phyloP scores from a whole-genome alignment of 257 asterid genomes.

The Solanum tacnaense region DNA sequence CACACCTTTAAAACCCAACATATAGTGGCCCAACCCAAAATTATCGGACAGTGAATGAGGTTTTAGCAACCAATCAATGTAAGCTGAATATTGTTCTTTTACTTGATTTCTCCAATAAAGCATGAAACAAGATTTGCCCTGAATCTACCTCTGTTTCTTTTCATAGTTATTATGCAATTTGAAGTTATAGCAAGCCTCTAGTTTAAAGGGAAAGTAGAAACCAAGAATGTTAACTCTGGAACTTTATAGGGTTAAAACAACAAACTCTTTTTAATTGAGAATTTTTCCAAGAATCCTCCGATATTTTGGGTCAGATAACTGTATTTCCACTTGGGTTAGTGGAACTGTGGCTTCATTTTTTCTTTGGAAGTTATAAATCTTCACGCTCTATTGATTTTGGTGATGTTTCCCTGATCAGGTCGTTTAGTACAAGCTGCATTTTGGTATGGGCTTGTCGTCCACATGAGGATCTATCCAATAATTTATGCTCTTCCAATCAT shows the following conservation, averaged over 20 bases:
- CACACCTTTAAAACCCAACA: no score
- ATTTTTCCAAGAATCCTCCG: neutral
- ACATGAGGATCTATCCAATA: slow-evolving; percentile 82
- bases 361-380: no score
- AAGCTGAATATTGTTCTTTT: neutral
- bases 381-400: neutral
- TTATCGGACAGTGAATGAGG: neutral
- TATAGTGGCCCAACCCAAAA: neutral
- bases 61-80: neutral
- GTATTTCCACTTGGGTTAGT: neutral
- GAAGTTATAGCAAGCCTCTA: neutral
- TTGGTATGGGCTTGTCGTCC: slow-evolving; percentile 94
- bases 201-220: neutral
- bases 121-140: neutral
- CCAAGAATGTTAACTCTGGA: neutral
- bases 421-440: slow-evolving; percentile 71
- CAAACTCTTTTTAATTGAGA: neutral
- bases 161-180: neutral
- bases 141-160: neutral
- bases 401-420: slow-evolving; percentile 22
- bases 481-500: slow-evolving; percentile 80
- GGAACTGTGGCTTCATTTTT: neutral
- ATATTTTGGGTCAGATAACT: neutral
- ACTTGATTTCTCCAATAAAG: neutral
- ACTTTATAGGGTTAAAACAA: neutral